A percentile compares a stretch with the other conserved stretches of the same genome.
These are phyloP conservation scores for Pythium insidiosum DNA, from an alignment of 352 stramenopile genomes.

Conservation along the genomic window DNA sequence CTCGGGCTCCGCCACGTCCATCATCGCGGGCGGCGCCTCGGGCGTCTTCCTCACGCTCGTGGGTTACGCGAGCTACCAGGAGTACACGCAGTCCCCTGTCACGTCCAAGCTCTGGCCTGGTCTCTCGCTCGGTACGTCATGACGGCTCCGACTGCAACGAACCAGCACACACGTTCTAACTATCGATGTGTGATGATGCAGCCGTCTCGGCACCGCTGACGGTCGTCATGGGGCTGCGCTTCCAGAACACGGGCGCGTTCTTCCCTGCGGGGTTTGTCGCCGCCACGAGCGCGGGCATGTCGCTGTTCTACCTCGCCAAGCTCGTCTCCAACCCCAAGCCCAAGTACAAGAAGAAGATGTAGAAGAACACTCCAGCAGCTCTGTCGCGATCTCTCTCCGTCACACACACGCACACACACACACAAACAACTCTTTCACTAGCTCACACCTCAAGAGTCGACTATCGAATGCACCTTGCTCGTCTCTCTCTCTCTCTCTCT, in stretches of 20 bases:
- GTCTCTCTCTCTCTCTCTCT: too few relatives aligned
- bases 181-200: slow-evolving; percentile 1
- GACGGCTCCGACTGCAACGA: neutral
- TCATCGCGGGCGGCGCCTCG: slow-evolving; percentile 48
- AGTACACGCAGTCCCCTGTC: slow-evolving; percentile 73
- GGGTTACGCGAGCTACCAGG: slow-evolving; percentile 79
- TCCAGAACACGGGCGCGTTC: slow-evolving; percentile 64
- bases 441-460: too few relatives aligned
- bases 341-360: slow-evolving; percentile 70
- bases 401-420: too few relatives aligned
- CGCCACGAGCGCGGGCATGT: slow-evolving; percentile 61
- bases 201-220: slow-evolving; percentile 60
- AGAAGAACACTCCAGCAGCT: too few relatives aligned
- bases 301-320: slow-evolving; percentile 73
- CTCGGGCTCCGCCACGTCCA: slow-evolving; percentile 60
- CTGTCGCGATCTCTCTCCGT: too few relatives aligned
- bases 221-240: slow-evolving; percentile 68
- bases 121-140: slow-evolving; percentile 32
- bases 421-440: too few relatives aligned
- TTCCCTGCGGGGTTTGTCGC: slow-evolving; percentile 62
- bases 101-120: slow-evolving; percentile 77
- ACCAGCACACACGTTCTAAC: neutral
- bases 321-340: slow-evolving; percentile 59
- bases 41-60: slow-evolving; percentile 72
- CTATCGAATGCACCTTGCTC: too few relatives aligned